Evolutionary conservation across 257 asterid species (phyloP).

Genomic region (Cinchona pubescens): DNA sequence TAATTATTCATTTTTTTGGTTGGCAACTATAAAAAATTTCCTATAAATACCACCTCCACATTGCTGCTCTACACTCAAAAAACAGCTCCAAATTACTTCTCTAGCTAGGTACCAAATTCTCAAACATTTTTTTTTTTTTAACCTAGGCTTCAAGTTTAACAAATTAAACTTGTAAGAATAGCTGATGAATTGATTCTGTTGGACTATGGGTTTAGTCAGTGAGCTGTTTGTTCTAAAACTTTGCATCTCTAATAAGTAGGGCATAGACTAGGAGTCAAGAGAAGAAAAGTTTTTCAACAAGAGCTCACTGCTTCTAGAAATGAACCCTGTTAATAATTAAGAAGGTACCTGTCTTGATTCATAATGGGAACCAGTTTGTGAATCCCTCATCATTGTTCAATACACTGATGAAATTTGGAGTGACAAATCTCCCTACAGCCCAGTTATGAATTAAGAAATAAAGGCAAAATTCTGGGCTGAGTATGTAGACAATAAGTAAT

Average conservation of each 20-base stretch:
- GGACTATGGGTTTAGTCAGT: constrained; percentile 10
- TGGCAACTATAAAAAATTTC: not conserved
- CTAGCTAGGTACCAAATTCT: not conserved
- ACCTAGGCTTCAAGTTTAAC: not conserved
- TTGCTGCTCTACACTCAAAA: not conserved
- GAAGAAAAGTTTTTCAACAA: constrained; percentile 14
- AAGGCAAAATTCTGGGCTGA: constrained; percentile 34
- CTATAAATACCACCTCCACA: not conserved
- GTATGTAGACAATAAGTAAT: constrained; percentile 15
- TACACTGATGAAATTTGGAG: constrained; percentile 27
- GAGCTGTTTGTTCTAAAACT: constrained; percentile 13
- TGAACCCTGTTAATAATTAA: constrained; percentile 29
- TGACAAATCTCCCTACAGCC: constrained; percentile 14
- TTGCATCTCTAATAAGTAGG: constrained; percentile 20
- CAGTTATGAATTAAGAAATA: too few relatives aligned
- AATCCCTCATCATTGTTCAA: constrained; percentile 26
- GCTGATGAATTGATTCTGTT: constrained; percentile 16
- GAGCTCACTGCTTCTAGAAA: constrained; percentile 19
- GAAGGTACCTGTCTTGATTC: constrained; percentile 23
- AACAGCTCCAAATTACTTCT: not conserved
- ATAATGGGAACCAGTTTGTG: constrained; percentile 28
- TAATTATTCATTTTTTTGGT: too few relatives aligned
- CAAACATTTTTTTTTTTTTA: not conserved
- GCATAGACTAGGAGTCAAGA: constrained; percentile 9
- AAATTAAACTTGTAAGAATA: constrained; percentile 1